phyloP scores from a whole-genome alignment of 371 early-diverging fungal genomes.

The Syncephalastrum contaminatum region DNA sequence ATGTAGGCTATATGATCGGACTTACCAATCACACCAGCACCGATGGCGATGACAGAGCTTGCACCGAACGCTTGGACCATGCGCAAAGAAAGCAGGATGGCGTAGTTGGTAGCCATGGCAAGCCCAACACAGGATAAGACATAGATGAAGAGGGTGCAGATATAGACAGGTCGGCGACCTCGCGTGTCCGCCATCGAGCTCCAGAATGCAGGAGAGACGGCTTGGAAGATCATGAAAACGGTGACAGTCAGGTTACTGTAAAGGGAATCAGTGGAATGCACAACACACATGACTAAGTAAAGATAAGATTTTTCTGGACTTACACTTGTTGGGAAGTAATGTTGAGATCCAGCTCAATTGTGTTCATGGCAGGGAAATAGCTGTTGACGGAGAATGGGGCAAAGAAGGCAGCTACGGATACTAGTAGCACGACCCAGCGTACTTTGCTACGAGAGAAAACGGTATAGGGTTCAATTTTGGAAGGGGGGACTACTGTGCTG shows the following conservation, averaged over 20 bases:
- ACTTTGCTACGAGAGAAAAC: constrained; percentile 17
- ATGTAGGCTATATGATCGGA: neutral
- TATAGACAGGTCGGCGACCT: constrained; percentile 67
- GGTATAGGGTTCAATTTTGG: constrained; percentile 5
- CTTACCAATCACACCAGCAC: constrained; percentile 64
- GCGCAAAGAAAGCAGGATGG: constrained; percentile 54
- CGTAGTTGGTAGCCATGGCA: constrained; percentile 50
- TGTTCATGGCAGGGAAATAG: constrained; percentile 27
- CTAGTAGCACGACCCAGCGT: constrained; percentile 19
- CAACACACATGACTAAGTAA: neutral
- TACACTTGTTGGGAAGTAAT: constrained; percentile 20
- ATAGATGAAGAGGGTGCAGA: constrained; percentile 57
- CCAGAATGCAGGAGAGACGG: constrained; percentile 56
- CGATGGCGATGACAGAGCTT: constrained; percentile 65
- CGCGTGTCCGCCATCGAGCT: constrained; percentile 61
- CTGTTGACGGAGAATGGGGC: constrained; percentile 27
- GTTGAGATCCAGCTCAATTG: constrained; percentile 17
- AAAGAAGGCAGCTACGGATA: constrained; percentile 24
- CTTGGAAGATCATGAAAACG: constrained; percentile 46
- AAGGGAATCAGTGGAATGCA: neutral
- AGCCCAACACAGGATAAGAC: constrained; percentile 59
- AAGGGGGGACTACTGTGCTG: no score
- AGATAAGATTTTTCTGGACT: neutral
- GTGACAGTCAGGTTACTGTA: constrained; percentile 37
- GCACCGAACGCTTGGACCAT: constrained; percentile 68